Base-by-base conservation (phyloP, 768 basidiomycete genomes). In the Pleurotus citrinopileatus region DNA sequence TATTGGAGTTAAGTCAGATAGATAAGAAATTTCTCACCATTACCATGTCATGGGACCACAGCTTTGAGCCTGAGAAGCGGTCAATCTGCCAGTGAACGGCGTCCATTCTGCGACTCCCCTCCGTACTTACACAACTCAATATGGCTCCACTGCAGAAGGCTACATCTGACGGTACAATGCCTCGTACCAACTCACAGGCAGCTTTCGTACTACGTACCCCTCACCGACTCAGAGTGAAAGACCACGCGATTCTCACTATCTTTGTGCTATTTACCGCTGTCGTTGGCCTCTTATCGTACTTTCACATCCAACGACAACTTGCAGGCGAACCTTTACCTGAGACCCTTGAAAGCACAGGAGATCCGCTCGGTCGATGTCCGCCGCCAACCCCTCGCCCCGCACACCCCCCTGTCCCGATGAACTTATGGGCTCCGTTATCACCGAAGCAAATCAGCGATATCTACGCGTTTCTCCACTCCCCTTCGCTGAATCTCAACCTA, bases 361-460 rank as follows among this genome's bases (percentile, higher is more conserved):
- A n/a, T 1, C 9, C 10, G 10, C 32, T 73, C 20, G 59, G 62
- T 40, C 70, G 70, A 44, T 80, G 79, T 50, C 57, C 61, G 2
- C 51, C 75, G 3, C 53, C 51, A 19, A 51, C 62, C 2, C 66
- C 70, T 20, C 71, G 57, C 10, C 48, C 53, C 13, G 77, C 76
- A 0, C 59, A 57, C 0, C 71, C 75, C 2, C 78, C 80, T 7
- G 72, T 71, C 2, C 70, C 71, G 2, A 53, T 66, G 34, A 83
- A 84, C 57, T 67, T 76, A 9, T 84, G 82, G 81, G 69, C 74
- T 4, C 75, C 79, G 9, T 71, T 84, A 44, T 68, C 74, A 3
- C 53, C 78, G 27, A 38, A 62, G 2, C 80, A 84, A 55, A 75
- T 75, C 3, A 65, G 55, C 36, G 66, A 65, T 42, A 57, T 65